Evolutionary conservation across 2,329 filamentous ascomycete species (phyloP), one percentile per base, ranked within the genome.

Genomic region (Penicillium sp.): DNA sequence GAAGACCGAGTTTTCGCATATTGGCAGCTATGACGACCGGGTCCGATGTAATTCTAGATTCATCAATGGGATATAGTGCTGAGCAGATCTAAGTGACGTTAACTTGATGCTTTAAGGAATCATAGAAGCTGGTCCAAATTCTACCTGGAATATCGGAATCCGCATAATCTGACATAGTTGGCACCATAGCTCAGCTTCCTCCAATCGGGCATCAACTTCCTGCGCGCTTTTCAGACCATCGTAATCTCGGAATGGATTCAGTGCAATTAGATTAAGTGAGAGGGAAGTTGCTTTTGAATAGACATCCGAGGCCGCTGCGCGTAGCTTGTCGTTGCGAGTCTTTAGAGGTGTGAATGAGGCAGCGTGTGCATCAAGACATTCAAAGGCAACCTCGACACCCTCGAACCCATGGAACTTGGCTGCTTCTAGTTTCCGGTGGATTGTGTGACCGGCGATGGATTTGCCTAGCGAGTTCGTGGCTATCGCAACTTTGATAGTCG

Each of bases 381-480:
- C 68, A 52, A 68, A 64, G 48, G 69, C 70, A 43, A 71, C 63
- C 52, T 71, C 69, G 35, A 70, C 63, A 5, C 67, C 69, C 6
- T 65, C 50, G 59, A 67, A 70, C 21, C 65, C 65, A 45, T 68
- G 53, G 3, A 41, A 35, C 43, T 56, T 63, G n/a, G 61, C 61
- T 1, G 48, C 59, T 37, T 57, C 45, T 5, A 63, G 52, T 46
- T 63, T 63, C 22, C 45, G 56, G 14, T 52, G 24, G n/a, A 63
- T 61, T 6, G 37, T 48, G 49, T 63, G 61, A 13, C 59, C 61
- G 14, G 59, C 53, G 8, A 29, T 48, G 3, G 59, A 60, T 26
- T 62, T 62, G 13, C 59, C 61, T 2, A 63, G 46, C 2, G 61
- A 55, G 46, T 62, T 63, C 13, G 53, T 56, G 3, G 56, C 56